Base-by-base conservation (phyloP, 139 green algal genomes). In the Spirogloea muscicola region DNA sequence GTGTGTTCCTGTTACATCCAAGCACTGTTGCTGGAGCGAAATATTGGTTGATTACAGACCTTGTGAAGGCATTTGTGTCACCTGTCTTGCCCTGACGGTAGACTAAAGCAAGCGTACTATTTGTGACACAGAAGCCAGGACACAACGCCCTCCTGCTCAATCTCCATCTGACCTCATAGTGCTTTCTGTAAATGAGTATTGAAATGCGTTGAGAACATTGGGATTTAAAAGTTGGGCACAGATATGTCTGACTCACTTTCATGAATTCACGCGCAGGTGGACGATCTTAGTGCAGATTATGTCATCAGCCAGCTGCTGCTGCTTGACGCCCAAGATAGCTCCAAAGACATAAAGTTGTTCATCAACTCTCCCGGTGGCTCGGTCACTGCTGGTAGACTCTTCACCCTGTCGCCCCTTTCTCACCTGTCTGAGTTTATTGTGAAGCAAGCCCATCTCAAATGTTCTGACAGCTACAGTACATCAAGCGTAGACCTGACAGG, bases 281-380 rank as follows among this genome's bases (percentile, higher is more conserved):
- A 97, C 76, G 94, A 99, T 82, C 96, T 97, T 69, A 82, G 67
- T 38, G 94, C 94, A 2, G 94, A 99, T 68, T 92, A 91, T 3
- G 81, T 99, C 10, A 89, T 99, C 66, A 95, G 86, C 76, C 94
- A 99, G 85, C 85, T 99, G 72, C 86, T 99, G 51, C 86, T 99
- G 25, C 88, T 99, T 33, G 93, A 99, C 82, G 86, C 91, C 0
- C 88, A 94, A 59, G 94, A 98, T 69, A 84, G 91, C 29, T 94
- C 75, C 4, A 96, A 96, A 84, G 94, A 98, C 83, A 98, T 99
- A 84, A 97, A 96, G 84, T 65, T 99, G n/a, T 97, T 98, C 86
- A 98, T 99, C 81, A 99, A 99, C 84, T 98, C 93, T 25, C 94
- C 94, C 29, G 94, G 94, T 68, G 94, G 94, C 62, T 96, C 88